These are phyloP conservation scores for Cutaneotrichosporon sp. DNA, from an alignment of 1,284 basidiomycete species.

Conservation along the genomic window DNA sequence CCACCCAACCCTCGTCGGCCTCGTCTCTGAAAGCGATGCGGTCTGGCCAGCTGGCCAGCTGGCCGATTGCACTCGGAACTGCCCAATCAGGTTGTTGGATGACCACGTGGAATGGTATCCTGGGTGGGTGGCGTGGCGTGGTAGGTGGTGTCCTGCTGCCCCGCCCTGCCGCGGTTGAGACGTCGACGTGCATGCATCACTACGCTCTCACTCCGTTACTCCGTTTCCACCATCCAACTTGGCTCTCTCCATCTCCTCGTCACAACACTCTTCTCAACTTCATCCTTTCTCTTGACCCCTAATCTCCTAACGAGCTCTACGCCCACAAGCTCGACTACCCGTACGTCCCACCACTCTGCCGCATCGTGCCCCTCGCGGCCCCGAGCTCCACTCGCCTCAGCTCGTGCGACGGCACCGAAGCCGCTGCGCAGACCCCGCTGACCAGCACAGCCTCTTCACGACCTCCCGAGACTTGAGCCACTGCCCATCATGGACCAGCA, in stretches of 20 bases:
- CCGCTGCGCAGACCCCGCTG: background rate
- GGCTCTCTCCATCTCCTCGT: background rate
- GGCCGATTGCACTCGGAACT: background rate
- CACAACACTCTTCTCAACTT: background rate
- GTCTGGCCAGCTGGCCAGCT: background rate
- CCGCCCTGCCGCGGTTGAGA: background rate
- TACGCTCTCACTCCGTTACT: no score
- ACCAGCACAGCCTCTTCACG: slow-evolving; percentile 12
- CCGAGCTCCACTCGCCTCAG: background rate
- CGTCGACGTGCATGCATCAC: background rate
- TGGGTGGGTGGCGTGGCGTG: background rate
- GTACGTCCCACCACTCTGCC: background rate
- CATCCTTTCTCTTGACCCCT: background rate
- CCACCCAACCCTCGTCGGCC: no score
- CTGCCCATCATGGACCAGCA: slow-evolving; percentile 52
- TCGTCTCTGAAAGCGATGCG: no score
- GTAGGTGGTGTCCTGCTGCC: background rate
- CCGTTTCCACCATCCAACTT: no score
- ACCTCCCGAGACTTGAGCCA: slow-evolving; percentile 8
- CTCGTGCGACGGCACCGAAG: slow-evolving; percentile 3
- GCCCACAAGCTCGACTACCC: background rate
- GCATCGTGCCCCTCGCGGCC: background rate
- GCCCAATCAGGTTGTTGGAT: background rate
- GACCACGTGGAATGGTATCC: background rate
- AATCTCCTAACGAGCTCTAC: background rate